Evolutionary conservation across 2,329 filamentous ascomycete genomes (phyloP).

Genomic region (Paraphoma chrysanthemicola): DNA sequence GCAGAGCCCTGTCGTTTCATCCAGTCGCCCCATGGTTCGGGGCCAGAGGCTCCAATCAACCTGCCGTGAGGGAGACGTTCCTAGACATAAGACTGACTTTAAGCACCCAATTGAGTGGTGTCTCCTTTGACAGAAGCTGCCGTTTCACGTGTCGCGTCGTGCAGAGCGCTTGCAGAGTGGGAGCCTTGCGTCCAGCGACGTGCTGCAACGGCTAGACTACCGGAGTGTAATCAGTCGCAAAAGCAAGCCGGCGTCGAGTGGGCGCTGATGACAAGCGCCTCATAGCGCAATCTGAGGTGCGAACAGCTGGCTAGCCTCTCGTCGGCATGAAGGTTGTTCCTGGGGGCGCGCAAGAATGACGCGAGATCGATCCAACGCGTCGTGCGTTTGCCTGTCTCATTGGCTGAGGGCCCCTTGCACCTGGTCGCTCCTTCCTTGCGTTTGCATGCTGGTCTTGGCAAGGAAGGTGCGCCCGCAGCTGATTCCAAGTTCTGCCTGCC

Average conservation of each 20-base stretch:
- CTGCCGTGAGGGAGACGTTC: slow-evolving; percentile 11
- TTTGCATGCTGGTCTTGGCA: slow-evolving; percentile 16
- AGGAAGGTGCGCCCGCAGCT: slow-evolving; percentile 13
- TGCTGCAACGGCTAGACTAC: slow-evolving; percentile 2
- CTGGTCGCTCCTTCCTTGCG: slow-evolving; percentile 37
- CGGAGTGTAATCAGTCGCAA: slow-evolving; percentile 1
- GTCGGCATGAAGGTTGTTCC: slow-evolving; percentile 25
- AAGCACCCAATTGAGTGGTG: slow-evolving; percentile 12
- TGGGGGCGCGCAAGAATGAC: slow-evolving; percentile 21
- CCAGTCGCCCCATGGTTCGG: slow-evolving; percentile 17
- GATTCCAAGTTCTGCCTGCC: slow-evolving; percentile 11
- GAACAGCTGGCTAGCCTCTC: slow-evolving; percentile 30
- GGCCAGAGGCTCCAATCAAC: slow-evolving; percentile 13
- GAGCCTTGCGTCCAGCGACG: slow-evolving; percentile 1
- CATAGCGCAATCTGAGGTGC: slow-evolving; percentile 14
- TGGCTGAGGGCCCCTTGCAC: slow-evolving; percentile 29
- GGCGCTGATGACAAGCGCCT: slow-evolving; percentile 22
- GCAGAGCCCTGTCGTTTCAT: slow-evolving; percentile 24
- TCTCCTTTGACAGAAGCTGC: slow-evolving; percentile 7
- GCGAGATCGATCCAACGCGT: slow-evolving; percentile 25
- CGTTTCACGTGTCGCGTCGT: slow-evolving; percentile 24
- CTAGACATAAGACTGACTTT: slow-evolving; percentile 13
- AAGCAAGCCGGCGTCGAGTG: slow-evolving; percentile 13
- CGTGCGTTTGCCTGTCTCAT: slow-evolving; percentile 16
- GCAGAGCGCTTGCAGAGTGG: slow-evolving; percentile 6